Evolutionary conservation across 352 stramenopile species (phyloP).

Genomic region (Hyaloperonospora arabidopsidis): DNA sequence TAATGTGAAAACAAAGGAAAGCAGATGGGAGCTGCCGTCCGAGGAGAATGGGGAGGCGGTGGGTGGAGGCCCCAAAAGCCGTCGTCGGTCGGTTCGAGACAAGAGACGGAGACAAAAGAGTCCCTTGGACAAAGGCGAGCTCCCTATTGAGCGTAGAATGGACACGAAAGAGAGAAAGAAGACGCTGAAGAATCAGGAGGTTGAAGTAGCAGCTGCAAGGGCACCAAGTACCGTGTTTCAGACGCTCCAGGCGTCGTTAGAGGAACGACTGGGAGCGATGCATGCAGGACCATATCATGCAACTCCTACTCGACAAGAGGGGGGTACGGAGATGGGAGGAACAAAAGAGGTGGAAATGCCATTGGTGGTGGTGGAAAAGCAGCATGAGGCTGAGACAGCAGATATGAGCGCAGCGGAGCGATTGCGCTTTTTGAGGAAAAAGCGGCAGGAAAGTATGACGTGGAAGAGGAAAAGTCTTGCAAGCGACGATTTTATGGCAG

Average conservation of each 20-base stretch:
- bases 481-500: slow-evolving; percentile 57
- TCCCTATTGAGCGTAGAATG: neutral
- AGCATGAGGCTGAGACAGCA: slow-evolving; percentile 52
- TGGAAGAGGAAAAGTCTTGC: slow-evolving; percentile 37
- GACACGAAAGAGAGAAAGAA: slow-evolving; percentile 4
- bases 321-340: slow-evolving; percentile 1
- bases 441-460: slow-evolving; percentile 52
- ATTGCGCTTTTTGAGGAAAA: slow-evolving; percentile 52
- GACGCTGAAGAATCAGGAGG: slow-evolving; percentile 1
- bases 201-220: neutral
- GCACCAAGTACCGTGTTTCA: slow-evolving; percentile 36
- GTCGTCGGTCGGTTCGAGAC: slow-evolving; percentile 2
- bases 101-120: slow-evolving; percentile 8
- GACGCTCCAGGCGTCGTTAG: slow-evolving; percentile 52
- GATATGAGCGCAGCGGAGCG: slow-evolving; percentile 55
- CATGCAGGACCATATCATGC: slow-evolving; percentile 20
- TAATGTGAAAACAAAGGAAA: slow-evolving; percentile 55
- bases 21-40: slow-evolving; percentile 47
- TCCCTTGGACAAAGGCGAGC: neutral
- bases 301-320: slow-evolving; percentile 21
- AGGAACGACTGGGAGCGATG: slow-evolving; percentile 27
- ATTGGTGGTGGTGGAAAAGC: slow-evolving; percentile 24
- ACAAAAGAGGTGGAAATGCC: slow-evolving; percentile 6
- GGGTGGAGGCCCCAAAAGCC: slow-evolving; percentile 1
- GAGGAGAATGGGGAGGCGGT: slow-evolving; percentile 12